These are phyloP conservation scores for Suillus cothurnatus DNA, from an alignment of 768 basidiomycete genomes.

Conservation along the genomic window DNA sequence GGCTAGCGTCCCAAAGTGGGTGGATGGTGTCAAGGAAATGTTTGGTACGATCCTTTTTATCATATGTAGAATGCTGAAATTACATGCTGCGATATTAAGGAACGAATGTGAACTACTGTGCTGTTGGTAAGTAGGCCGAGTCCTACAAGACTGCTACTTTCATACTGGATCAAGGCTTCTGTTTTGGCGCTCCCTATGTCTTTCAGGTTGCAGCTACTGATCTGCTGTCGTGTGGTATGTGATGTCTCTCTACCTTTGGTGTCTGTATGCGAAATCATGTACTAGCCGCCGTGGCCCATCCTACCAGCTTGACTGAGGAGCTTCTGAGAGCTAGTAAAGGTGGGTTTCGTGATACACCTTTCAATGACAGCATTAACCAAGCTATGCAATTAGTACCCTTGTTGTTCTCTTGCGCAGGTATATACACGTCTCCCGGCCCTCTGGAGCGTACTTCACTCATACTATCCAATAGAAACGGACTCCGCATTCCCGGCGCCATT, in stretches of 20 bases:
- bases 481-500: conserved; percentile 51
- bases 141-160: not conserved
- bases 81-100: conserved; percentile 13
- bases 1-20: conserved; percentile 50
- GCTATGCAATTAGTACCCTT: conserved; percentile 46
- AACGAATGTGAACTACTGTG: conserved; percentile 41
- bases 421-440: not conserved
- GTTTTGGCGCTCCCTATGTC: conserved; percentile 57
- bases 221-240: conserved; percentile 49
- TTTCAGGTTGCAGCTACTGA: conserved; percentile 49
- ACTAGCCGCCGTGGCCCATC: conserved; percentile 59
- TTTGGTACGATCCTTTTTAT: conserved; percentile 43
- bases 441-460: not conserved
- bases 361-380: not conserved
- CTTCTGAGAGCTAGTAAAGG: conserved; percentile 51
- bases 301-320: conserved; percentile 48
- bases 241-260: not conserved
- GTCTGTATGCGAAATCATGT: not conserved
- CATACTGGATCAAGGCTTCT: conserved; percentile 45
- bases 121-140: conserved; percentile 41
- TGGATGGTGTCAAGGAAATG: conserved; percentile 47
- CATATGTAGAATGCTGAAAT: conserved; percentile 10
- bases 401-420: conserved; percentile 58
- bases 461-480: conserved; percentile 47
- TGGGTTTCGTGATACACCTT: conserved; percentile 25